Base-by-base conservation (phyloP, 1,284 basidiomycete genomes). In the Fomitopsis schrenkii region DNA sequence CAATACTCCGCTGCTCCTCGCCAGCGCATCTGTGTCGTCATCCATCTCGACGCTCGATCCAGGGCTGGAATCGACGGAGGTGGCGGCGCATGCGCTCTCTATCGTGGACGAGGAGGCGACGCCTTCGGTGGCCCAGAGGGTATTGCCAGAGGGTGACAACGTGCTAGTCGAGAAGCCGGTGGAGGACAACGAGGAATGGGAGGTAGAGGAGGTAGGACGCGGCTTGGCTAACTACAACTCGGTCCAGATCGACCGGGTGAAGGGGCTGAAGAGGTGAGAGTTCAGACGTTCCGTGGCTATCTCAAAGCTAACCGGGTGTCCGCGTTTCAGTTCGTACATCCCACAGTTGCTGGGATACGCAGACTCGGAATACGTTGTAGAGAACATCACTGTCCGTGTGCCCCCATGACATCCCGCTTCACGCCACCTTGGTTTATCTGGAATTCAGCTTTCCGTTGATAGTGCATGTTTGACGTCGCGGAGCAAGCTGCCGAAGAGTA, bases 191-290 rank as follows among this genome's bases (percentile, higher is more conserved):
- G 87, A 87, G 44, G 83, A 80, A 19, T 89, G 87, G 79, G 92
- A 97, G 67, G 79, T 94, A 33, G 79, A 93, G 48, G 96, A 98
- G 73, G 93, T 99, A 33, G 97, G 96, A 0, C 84, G 96, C 48
- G 97, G 97, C 0, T 78, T 98, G 50, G 94, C 94, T 10, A 98
- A 97, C 76, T 99, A 98, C 73, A 98, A 97, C 71, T 97, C 92
- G 48, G 89, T 87, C 48, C 96, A 98, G 75, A 95, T 98, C 65
- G 82, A 85, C 60, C 84, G 88, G 63, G 90, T 98, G 63, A 96
- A 94, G 73, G 96, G 97, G 1, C 72, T 93, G 69, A 93, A 95
- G 74, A 97, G 94, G 94, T 94, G 67, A 54, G 52, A 5, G 9
- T 17, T 38, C 12, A 15, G 5, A 38, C 36, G 2, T 9, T 19